Base-by-base conservation (phyloP, 768 basidiomycete species). In the Kockovaella imperatae region DNA sequence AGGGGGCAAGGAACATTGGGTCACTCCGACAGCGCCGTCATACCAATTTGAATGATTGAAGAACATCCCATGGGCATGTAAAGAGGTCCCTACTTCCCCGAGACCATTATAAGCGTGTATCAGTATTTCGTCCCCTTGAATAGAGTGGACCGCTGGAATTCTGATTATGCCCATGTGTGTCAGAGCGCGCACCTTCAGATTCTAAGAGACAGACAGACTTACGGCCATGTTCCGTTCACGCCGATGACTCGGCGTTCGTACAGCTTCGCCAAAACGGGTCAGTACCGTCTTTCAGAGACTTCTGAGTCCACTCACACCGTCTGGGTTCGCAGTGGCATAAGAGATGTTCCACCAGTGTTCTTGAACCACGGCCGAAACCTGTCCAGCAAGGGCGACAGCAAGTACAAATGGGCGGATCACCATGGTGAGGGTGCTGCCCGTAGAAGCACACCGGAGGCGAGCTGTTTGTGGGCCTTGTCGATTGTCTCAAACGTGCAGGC, bases 31-130 rank as follows among this genome's bases (percentile, higher is more conserved):
- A 0, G 93, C 88, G 30, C 93, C 93, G 69, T 97, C 93, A 76
- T 83, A 83, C 82, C 86, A 95, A 15, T 80, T 78, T 0, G 84
- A 78, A 1, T 79, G 77, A 68, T 90, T 91, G 77, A 95, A 89
- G 74, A 81, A 89, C 83, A 93, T 87, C 54, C 93, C 93, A 72
- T 95, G 91, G 64, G 91, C 84, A 69, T 97, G 93, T 14, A 96
- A 73, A 0, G 83, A 77, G 0, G 84, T 78, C 0, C 82, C 78
- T 23, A 74, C 47, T 45, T 83, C 80, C 0, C 64, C 62, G 47
- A 91, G 70, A 2, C 78, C 78, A 70, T 91, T 89, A 24, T 75
- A 51, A 4, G 82, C 80, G 65, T 96, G 90, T 0, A 96, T 76
- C 23, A 84, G 60, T 25, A 95, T 74, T 0, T 79, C 78, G 69